A percentile compares a stretch with the other conserved stretches of the same genome.
Conservation (phyloP, 177 flowering plant genomes). For the Tripterygium wilfordii region DNA sequence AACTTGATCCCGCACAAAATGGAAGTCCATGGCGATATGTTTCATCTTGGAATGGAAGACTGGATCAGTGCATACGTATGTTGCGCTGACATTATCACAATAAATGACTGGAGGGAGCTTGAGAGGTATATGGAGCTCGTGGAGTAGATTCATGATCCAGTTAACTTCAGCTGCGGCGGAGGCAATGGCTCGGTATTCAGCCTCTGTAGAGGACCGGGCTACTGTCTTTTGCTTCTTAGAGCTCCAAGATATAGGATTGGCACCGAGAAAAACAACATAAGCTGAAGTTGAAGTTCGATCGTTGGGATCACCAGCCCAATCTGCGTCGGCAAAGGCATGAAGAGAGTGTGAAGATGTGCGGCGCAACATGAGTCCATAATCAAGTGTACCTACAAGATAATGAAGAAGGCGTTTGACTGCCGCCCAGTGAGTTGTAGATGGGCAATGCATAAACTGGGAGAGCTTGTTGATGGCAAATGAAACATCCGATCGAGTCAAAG, state of each 20-base stretch:
- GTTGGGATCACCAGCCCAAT: constrained; percentile 4
- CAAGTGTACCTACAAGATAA: constrained; percentile 1
- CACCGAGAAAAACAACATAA: no score
- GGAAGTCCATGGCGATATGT: no score
- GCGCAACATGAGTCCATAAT: constrained; percentile 2
- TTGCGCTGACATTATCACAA: constrained; percentile 4
- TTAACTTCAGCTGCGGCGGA: neutral
- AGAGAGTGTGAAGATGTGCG: neutral
- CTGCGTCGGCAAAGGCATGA: neutral
- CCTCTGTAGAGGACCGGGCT: no score
- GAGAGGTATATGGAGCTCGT: neutral
- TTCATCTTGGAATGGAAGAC: constrained; percentile 9
- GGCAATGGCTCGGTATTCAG: neutral
- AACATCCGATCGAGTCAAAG: constrained; percentile 1
- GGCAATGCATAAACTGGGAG: constrained; percentile 14
- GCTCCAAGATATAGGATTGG: no score
- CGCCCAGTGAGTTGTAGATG: neutral
- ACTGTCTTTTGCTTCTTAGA: no score
- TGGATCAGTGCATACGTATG: neutral
- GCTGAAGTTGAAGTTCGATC: no score
- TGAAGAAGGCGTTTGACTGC: constrained; percentile 4
- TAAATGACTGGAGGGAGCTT: neutral
- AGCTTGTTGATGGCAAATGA: constrained; percentile 10
- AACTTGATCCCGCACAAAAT: no score
- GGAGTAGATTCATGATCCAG: no score